These are phyloP conservation scores for Pichia kudriavzevii DNA, from an alignment of 1,139 yeast genomes.

Conservation along the genomic window DNA sequence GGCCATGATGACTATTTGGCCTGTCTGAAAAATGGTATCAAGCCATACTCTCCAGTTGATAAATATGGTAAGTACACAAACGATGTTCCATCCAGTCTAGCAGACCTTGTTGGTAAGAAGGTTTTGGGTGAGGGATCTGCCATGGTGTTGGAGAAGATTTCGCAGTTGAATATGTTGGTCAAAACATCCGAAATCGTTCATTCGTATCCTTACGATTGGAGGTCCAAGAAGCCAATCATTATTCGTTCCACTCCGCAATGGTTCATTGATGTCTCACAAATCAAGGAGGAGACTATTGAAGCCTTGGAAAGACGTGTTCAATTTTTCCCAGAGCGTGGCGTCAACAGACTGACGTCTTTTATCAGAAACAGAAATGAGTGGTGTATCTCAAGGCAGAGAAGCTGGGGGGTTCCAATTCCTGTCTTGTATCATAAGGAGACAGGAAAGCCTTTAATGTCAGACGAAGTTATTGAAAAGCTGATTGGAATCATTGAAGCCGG, in stretches of 20 bases:
- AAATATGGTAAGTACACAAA: conserved; percentile 58
- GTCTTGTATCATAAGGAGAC: conserved; percentile 59
- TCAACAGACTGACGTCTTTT: conserved; percentile 63
- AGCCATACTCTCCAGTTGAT: conserved; percentile 72
- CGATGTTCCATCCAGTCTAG: conserved; percentile 36
- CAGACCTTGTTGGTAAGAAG: conserved; percentile 43
- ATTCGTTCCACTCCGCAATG: conserved; percentile 95
- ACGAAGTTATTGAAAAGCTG: conserved; percentile 44
- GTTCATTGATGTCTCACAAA: conserved; percentile 80
- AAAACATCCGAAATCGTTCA: conserved; percentile 52
- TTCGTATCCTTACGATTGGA: conserved; percentile 96
- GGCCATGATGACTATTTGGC: conserved; percentile 88
- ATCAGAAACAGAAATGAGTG: conserved; percentile 79
- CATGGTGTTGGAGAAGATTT: conserved; percentile 38
- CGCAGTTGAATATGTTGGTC: conserved; percentile 40
- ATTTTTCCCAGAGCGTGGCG: conserved; percentile 70
- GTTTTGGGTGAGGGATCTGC: conserved; percentile 57
- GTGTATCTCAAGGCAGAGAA: conserved; percentile 95
- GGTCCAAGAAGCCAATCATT: conserved; percentile 91
- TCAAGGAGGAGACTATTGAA: conserved; percentile 53
- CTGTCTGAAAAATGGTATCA: conserved; percentile 51
- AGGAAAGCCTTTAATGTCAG: conserved; percentile 50
- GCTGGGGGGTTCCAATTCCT: conserved; percentile 99
- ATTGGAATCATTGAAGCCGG: conserved; percentile 42
- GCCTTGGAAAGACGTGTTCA: conserved; percentile 52